phyloP scores from a whole-genome alignment of 176 grass and related monocot species.

The Phragmites australis region DNA sequence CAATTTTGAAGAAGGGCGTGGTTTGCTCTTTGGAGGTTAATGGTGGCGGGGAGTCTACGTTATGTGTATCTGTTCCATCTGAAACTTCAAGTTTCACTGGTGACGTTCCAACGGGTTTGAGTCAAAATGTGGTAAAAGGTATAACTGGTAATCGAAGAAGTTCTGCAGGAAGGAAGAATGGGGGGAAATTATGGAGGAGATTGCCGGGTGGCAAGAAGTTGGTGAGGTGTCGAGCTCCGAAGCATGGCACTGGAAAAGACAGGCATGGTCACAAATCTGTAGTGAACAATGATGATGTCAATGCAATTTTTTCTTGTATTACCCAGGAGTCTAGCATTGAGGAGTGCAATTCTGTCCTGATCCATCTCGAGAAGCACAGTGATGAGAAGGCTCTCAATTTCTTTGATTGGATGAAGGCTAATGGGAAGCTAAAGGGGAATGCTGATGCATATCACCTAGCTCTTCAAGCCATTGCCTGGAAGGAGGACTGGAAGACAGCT shows the following conservation, averaged over 20 bases:
- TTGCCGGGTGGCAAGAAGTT: constrained; percentile 43
- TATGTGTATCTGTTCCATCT: constrained; percentile 34
- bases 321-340: constrained; percentile 50
- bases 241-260: constrained; percentile 24
- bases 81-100: constrained; percentile 2
- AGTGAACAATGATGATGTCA: constrained; percentile 17
- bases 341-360: constrained; percentile 71
- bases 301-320: constrained; percentile 43
- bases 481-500: constrained; percentile 76
- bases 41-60: constrained; percentile 6
- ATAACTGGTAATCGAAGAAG: not conserved
- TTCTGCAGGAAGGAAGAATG: constrained; percentile 29
- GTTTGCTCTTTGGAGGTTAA: constrained; percentile 21
- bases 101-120: not conserved
- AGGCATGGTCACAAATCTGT: constrained; percentile 3
- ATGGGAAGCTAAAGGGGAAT: constrained; percentile 70
- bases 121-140: constrained; percentile 4
- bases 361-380: constrained; percentile 64
- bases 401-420: constrained; percentile 80
- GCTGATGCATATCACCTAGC: constrained; percentile 70
- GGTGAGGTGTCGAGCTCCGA: constrained; percentile 16
- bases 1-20: constrained; percentile 33
- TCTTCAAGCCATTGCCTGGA: constrained; percentile 75
- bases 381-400: constrained; percentile 62
- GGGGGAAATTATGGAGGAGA: constrained; percentile 45